phyloP scores from a whole-genome alignment of 1,139 yeast genomes.

The Yamadazyma dushanensis region DNA sequence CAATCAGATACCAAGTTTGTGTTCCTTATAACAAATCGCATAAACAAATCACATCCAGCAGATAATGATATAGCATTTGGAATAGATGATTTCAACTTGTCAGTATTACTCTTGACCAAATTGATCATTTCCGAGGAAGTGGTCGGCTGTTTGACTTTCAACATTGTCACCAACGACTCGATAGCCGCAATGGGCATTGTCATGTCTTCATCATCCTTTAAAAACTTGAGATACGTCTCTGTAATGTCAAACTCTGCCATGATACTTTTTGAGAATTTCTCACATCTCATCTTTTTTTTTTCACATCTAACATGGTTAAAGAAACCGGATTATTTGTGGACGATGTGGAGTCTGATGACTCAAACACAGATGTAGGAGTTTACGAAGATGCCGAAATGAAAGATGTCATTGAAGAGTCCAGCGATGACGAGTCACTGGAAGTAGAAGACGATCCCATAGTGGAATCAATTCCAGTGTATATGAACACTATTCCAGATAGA shows the following conservation, averaged over 20 bases:
- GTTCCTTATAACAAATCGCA: slow-evolving; percentile 88
- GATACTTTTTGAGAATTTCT: slow-evolving; percentile 2
- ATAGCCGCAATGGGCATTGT: slow-evolving; percentile 99
- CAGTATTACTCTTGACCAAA: slow-evolving; percentile 73
- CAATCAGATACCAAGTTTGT: slow-evolving; percentile 89
- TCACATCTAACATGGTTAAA: slow-evolving; percentile 3
- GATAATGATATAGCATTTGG: slow-evolving; percentile 89
- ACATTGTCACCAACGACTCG: slow-evolving; percentile 83
- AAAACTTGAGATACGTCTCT: slow-evolving; percentile 71
- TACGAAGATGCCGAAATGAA: slow-evolving; percentile 14
- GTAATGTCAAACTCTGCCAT: slow-evolving; percentile 65
- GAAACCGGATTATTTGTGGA: slow-evolving; percentile 11
- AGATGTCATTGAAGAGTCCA: slow-evolving; percentile 15
- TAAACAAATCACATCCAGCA: slow-evolving; percentile 97
- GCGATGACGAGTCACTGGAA: slow-evolving; percentile 10
- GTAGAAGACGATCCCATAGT: slow-evolving; percentile 74
- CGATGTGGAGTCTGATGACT: slow-evolving; percentile 8
- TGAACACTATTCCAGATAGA: slow-evolving; percentile 25
- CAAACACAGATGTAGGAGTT: slow-evolving; percentile 10
- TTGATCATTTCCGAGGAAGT: slow-evolving; percentile 92
- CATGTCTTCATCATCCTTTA: slow-evolving; percentile 87
- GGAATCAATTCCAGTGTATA: slow-evolving; percentile 67
- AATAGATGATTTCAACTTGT: slow-evolving; percentile 71
- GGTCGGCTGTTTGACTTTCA: slow-evolving; percentile 79
- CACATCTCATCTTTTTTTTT: slow-evolving; percentile 4